Evolutionary conservation across 306 rosid genomes (phyloP), one percentile per base, ranked within the genome.

Genomic region (Arachis stenosperma): DNA sequence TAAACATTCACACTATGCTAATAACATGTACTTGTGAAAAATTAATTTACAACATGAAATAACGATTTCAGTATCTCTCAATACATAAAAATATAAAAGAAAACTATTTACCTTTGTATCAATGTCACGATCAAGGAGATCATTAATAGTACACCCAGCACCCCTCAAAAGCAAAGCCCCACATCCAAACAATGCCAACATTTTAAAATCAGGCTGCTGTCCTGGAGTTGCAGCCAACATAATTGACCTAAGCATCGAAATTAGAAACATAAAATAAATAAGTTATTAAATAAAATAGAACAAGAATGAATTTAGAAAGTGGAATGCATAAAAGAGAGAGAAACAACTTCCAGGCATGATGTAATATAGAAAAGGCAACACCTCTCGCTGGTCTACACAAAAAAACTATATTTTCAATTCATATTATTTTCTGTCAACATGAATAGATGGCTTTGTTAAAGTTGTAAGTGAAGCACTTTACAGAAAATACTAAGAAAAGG

Each of bases 151-250:
- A 83, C 94, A 93, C 11, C 96, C 96, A 7, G 94, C 96, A 7
- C 96, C 97, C 83, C 98, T 84, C 40, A 91, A 79, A 76, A 93
- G 94, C 81, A 93, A 77, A 54, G 96, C 92, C 52, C 97, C 97
- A 67, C 87, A 85, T 61, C 92, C 98, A 83, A 93, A 91, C 59
- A 91, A 72, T 12, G 75, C 51, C 82, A 93, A 9, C 87, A 91
- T 82, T 84, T 89, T 89, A 70, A 93, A 69, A 82, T 91, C 94
- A 47, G 96, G 98, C 74, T 91, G 84, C 12, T 91, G 60, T 14
- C 97, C 96, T 2, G 94, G 94, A 54, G 81, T 66, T 65, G 97
- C 88, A 12, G 96, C 97, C 85, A 93, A 79, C 67, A 88, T 79
- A 62, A 93, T 89, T 67, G 98, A 91, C 98, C 98, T 90, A 79